Percentiles rank a stretch among this genome's conserved stretches.
These are phyloP conservation scores for Magnolia changhungtana DNA, from an alignment of 164 flowering plant genomes.

Conservation along the genomic window DNA sequence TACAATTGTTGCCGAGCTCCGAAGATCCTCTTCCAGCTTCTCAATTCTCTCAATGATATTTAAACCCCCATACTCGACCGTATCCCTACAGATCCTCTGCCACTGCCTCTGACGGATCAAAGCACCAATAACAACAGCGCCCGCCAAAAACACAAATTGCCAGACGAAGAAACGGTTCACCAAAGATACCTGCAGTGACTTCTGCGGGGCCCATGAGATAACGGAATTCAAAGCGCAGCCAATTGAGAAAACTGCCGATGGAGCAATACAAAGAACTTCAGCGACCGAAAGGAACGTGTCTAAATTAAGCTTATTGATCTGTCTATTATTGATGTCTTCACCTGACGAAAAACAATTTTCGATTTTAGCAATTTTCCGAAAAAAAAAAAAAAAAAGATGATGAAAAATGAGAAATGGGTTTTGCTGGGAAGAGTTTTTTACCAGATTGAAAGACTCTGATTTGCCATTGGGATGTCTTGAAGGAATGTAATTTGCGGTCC, in stretches of 20 bases:
- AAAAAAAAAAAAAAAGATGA: too few species aligned
- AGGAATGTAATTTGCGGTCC: not conserved
- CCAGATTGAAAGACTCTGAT: conserved; percentile 23
- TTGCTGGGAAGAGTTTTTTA: not conserved
- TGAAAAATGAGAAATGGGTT: too few species aligned
- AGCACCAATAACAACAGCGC: conserved; percentile 55
- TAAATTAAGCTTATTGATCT: conserved; percentile 8
- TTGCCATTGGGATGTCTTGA: conserved; percentile 1
- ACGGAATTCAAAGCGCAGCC: conserved; percentile 42
- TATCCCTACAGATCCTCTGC: conserved; percentile 48
- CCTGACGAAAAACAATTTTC: not conserved
- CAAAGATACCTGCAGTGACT: conserved; percentile 23
- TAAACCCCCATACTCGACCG: conserved; percentile 19
- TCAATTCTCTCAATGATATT: conserved; percentile 70
- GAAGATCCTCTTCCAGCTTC: conserved; percentile 83
- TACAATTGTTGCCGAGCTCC: conserved; percentile 50
- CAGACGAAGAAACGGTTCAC: conserved; percentile 41
- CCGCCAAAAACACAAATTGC: conserved; percentile 47
- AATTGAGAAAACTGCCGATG: conserved; percentile 45
- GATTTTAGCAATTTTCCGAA: not conserved
- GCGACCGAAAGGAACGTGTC: conserved; percentile 51
- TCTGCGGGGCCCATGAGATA: conserved; percentile 24
- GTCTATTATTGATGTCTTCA: not conserved
- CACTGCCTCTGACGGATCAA: conserved; percentile 68
- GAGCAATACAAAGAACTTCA: conserved; percentile 49